Percentiles rank a stretch among this genome's conserved stretches.
Conservation (phyloP, 75 land plant species). For the Sequoia sempervirens region DNA sequence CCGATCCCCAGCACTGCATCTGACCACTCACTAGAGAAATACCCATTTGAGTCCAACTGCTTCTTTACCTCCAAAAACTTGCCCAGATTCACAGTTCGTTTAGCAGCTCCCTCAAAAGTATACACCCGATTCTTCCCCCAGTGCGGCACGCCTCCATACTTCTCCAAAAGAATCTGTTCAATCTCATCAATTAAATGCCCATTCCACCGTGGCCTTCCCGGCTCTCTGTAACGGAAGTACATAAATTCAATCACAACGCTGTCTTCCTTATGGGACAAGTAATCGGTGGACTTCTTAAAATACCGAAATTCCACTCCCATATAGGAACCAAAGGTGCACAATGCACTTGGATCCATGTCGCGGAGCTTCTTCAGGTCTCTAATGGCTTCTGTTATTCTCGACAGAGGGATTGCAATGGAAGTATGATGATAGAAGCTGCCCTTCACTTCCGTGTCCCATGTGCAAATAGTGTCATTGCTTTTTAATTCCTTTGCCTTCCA, state of each 20-base stretch:
- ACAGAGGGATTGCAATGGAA: conserved; percentile 13
- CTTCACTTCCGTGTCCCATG: neutral
- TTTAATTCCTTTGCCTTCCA: neutral
- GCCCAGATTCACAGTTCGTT: no score
- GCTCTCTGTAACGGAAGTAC: conserved; percentile 2
- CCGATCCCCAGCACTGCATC: no score
- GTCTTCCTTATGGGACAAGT: no score
- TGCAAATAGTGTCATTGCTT: conserved; percentile 6
- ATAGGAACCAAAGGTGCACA: conserved; percentile 11
- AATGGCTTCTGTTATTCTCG: neutral
- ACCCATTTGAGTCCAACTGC: no score
- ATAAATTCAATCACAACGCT: neutral
- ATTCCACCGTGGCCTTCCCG: neutral
- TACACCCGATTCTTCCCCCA: no score
- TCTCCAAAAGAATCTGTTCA: no score
- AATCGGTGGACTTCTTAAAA: neutral
- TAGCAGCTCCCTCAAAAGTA: no score
- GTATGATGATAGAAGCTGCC: conserved; percentile 11
- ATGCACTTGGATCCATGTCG: neutral
- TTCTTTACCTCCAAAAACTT: no score
- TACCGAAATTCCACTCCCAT: conserved; percentile 3
- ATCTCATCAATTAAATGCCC: no score
- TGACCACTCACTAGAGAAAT: no score
- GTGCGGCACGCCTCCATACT: no score
- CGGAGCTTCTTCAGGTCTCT: conserved; percentile 14